Conservation (phyloP, 192 early-diverging fungal genomes). For the Umbelopsis sp. region DNA sequence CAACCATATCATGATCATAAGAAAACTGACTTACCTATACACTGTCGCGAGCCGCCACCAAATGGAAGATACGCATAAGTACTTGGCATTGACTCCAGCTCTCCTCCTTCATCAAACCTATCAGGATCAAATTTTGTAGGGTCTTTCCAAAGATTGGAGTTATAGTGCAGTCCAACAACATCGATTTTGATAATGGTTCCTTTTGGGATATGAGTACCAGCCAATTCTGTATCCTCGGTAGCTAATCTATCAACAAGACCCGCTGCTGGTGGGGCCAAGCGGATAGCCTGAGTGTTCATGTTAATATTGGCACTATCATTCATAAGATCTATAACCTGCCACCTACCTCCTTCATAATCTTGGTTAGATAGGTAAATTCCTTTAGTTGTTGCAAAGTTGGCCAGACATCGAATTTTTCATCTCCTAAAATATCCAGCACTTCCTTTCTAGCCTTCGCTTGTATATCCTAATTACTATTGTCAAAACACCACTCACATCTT, state of each 20-base stretch:
- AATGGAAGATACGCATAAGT: neutral
- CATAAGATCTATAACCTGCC: constrained; percentile 8
- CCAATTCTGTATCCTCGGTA: constrained; percentile 6
- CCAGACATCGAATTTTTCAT: constrained; percentile 48
- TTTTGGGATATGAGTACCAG: constrained; percentile 4
- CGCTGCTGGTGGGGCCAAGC: constrained; percentile 3
- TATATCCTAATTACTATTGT: constrained; percentile 29
- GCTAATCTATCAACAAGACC: neutral
- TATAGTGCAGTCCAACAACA: constrained; percentile 20
- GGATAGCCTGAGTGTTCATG: neutral
- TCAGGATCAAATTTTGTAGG: constrained; percentile 28
- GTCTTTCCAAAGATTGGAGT: constrained; percentile 4
- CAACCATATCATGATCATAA: too few species aligned
- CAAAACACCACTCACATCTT: too few species aligned
- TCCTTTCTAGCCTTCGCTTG: constrained; percentile 57
- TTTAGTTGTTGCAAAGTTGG: constrained; percentile 55
- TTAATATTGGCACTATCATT: neutral
- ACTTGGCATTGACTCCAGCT: neutral
- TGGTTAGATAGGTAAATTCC: constrained; percentile 50
- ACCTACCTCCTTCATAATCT: constrained; percentile 51
- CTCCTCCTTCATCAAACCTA: neutral
- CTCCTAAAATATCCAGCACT: constrained; percentile 53
- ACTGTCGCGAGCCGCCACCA: neutral
- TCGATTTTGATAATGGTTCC: constrained; percentile 8
- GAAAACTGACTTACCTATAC: neutral